Base-by-base conservation (phyloP, 2,329 filamentous ascomycete species). In the Neofusicoccum sp. region DNA sequence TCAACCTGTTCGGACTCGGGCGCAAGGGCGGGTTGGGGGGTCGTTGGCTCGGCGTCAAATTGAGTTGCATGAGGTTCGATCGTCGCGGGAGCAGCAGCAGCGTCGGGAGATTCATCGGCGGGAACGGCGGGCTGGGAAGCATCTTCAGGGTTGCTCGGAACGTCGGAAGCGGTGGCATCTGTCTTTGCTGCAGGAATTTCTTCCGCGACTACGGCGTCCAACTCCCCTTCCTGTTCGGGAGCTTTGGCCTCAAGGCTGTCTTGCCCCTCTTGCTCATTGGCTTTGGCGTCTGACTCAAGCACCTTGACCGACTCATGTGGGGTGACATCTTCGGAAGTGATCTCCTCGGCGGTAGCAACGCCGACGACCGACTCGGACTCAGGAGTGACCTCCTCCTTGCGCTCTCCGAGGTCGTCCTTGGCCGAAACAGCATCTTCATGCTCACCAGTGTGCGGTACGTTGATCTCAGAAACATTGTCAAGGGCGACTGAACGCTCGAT, bases 301-400 rank as follows among this genome's bases (percentile, higher is more conserved):
- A 43, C 36, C 51, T 43, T 38, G 51, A 56, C 51, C 43, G 51
- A 56, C 51, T 56, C 51, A 43, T 20, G 8, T 8, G 36, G 4
- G 24, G 36, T 14, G 26, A n/a, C 38, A 28, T 43, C 40, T 34
- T 14, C 14, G 51, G 51, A 30, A 56, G 31, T 31, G 51, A 56
- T 56, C 51, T 54, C 34, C 49, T 41, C 49, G 34, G 34, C 36
- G n/a, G 38, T n/a, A n/a, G 51, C 16, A 8, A 43, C 36, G 30
- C 20, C 43, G 33, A 43, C 36, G 6, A 30, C 34, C 8, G 28
- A 36, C 26, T 43, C 36, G 26, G 51, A 41, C 26, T 48, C 45
- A 33, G 20, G 14, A 12, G 28, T 28, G 14, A 38, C n/a, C 51
- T 34, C 36, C 7, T 30, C 38, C 28, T 31, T 31, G n/a, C n/a